phyloP scores from a whole-genome alignment of 192 early-diverging fungal genomes.

The Entomortierella chlamydospora region DNA sequence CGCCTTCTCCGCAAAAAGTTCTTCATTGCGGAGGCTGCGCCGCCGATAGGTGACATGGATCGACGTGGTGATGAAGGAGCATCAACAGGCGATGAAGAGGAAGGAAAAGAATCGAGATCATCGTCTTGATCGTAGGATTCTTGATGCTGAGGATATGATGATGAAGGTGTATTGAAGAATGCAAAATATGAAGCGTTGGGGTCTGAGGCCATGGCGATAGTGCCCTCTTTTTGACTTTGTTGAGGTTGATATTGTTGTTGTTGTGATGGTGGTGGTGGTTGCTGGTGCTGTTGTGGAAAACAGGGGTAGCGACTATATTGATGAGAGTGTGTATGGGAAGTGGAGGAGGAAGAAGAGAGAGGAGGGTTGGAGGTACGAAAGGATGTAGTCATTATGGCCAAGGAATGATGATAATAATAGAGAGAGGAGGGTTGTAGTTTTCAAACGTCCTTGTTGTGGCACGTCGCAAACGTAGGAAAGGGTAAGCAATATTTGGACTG shows the following conservation, averaged over 20 bases:
- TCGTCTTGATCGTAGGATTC: background rate
- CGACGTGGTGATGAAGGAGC: background rate
- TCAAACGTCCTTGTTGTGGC: too few relatives aligned
- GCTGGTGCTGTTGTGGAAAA: background rate
- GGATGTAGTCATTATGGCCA: too few relatives aligned
- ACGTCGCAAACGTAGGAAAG: too few relatives aligned
- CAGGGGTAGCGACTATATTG: background rate
- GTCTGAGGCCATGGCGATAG: background rate
- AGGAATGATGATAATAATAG: too few relatives aligned
- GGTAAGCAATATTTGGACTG: too few relatives aligned
- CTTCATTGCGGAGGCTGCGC: constrained; percentile 21
- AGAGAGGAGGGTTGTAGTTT: too few relatives aligned
- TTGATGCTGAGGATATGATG: background rate
- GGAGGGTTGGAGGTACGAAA: too few relatives aligned
- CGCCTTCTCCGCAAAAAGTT: constrained; percentile 21
- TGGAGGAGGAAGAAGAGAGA: background rate
- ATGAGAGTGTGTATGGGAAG: background rate
- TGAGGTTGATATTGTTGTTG: background rate
- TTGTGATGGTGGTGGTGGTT: background rate
- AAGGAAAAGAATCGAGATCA: too few relatives aligned
- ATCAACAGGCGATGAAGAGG: background rate
- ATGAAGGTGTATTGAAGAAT: background rate
- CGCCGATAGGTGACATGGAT: constrained; percentile 26
- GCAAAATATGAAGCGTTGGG: background rate
- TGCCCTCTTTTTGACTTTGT: background rate